Evolutionary conservation across 805 yeast species (phyloP).

Genomic region (Yamadazyma sp.): DNA sequence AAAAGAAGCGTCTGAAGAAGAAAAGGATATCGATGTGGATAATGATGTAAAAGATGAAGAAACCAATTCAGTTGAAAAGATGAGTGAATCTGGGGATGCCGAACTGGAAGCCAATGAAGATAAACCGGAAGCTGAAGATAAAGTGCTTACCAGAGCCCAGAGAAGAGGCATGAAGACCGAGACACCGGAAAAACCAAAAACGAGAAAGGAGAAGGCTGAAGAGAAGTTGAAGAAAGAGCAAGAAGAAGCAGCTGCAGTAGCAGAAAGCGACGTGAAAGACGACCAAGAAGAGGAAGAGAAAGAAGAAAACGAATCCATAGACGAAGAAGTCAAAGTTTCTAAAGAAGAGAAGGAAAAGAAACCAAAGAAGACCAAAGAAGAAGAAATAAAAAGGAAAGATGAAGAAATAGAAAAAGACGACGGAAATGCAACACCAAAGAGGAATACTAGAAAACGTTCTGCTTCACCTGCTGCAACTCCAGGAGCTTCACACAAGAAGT

Average conservation of each 20-base stretch:
- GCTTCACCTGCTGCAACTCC: slow-evolving; percentile 17
- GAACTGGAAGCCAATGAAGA: background rate
- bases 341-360: background rate
- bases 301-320: slow-evolving; percentile 8
- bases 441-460: slow-evolving; percentile 13
- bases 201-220: background rate
- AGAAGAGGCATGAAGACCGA: background rate
- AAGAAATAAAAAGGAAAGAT: background rate
- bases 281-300: slow-evolving; percentile 16
- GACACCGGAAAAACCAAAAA: no score
- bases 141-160: no score
- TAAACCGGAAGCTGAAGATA: no score
- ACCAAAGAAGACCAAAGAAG: background rate
- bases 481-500: slow-evolving; percentile 43
- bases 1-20: slow-evolving; percentile 4
- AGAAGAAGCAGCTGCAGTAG: slow-evolving; percentile 5
- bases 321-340: background rate
- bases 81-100: no score
- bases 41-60: background rate
- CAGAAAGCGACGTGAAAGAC: slow-evolving; percentile 6
- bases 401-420: slow-evolving; percentile 1
- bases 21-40: slow-evolving; percentile 6
- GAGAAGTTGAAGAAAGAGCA: background rate
- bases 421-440: slow-evolving; percentile 6
- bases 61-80: no score